Evolutionary conservation across 2,329 filamentous ascomycete genomes (phyloP).

Genomic region (Lasiodiplodia sp.): DNA sequence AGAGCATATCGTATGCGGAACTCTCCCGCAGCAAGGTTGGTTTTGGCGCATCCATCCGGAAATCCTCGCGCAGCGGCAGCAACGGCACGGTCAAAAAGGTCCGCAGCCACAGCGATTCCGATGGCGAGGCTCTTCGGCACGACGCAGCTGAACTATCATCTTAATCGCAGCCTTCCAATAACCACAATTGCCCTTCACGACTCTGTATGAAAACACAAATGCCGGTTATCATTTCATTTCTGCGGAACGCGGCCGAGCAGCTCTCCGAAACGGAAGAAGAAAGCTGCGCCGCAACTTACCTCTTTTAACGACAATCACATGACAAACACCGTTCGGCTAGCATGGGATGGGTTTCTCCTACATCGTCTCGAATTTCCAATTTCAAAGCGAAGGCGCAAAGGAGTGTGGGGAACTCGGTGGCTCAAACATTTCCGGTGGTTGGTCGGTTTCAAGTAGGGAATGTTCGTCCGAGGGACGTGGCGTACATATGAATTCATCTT

Average conservation of each 20-base stretch:
- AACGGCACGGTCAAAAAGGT: conserved; percentile 60
- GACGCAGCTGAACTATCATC: conserved; percentile 17
- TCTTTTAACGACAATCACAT: conserved; percentile 19
- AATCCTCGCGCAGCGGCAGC: conserved; percentile 55
- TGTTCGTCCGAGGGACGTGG: conserved; percentile 2
- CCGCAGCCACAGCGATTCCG: conserved; percentile 33
- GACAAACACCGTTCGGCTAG: conserved; percentile 18
- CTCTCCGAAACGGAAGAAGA: background rate
- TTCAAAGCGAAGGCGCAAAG: conserved; percentile 27
- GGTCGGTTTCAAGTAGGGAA: conserved; percentile 24
- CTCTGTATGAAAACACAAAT: conserved; percentile 12
- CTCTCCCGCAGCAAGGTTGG: conserved; percentile 41
- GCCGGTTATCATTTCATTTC: conserved; percentile 9
- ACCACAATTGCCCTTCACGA: background rate
- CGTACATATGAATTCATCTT: conserved; percentile 27
- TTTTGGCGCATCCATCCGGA: conserved; percentile 37
- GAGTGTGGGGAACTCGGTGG: conserved; percentile 24
- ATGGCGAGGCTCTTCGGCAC: conserved; percentile 21
- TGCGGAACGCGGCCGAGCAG: conserved; percentile 7
- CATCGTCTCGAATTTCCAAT: conserved; percentile 24
- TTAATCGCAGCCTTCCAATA: background rate
- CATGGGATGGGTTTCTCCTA: conserved; percentile 22
- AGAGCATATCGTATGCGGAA: conserved; percentile 48
- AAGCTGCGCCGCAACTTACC: conserved; percentile 8
- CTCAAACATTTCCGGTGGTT: conserved; percentile 4